Conservation (phyloP, 352 stramenopile species). For the Phytophthora podocarpi region DNA sequence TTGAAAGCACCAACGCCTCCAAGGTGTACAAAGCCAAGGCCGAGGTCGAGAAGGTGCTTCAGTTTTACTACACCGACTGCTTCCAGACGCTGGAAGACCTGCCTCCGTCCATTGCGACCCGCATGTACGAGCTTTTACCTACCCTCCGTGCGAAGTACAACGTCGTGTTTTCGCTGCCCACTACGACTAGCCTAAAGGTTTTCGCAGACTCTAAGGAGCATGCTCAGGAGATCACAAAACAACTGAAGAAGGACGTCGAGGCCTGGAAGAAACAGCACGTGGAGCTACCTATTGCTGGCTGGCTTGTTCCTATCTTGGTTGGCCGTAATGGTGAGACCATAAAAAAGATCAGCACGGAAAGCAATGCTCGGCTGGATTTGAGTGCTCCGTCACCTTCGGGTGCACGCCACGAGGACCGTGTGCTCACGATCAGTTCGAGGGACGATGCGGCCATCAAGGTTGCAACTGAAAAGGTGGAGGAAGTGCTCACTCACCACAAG, state of each 20-base stretch:
- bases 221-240: conserved; percentile 45
- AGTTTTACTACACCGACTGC: conserved; percentile 78
- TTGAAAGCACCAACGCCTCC: conserved; percentile 63
- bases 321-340: conserved; percentile 83
- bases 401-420: conserved; percentile 38
- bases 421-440: conserved; percentile 69
- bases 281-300: conserved; percentile 60
- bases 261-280: conserved; percentile 74
- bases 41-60: conserved; percentile 72
- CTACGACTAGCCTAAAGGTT: conserved; percentile 61
- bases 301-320: conserved; percentile 72
- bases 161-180: conserved; percentile 65
- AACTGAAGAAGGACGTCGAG: conserved; percentile 54
- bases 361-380: conserved; percentile 66
- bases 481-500: conserved; percentile 57
- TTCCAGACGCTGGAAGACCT: conserved; percentile 58
- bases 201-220: conserved; percentile 70
- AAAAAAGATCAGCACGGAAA: conserved; percentile 68
- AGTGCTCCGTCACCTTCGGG: conserved; percentile 28
- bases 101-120: conserved; percentile 49
- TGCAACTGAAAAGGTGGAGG: conserved; percentile 60
- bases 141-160: conserved; percentile 56
- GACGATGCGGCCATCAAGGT: conserved; percentile 68
- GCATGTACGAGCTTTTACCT: conserved; percentile 68
- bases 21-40: conserved; percentile 80